Base-by-base conservation (phyloP, 2,329 filamentous ascomycete genomes). In the Aspergillus ochraceus region DNA sequence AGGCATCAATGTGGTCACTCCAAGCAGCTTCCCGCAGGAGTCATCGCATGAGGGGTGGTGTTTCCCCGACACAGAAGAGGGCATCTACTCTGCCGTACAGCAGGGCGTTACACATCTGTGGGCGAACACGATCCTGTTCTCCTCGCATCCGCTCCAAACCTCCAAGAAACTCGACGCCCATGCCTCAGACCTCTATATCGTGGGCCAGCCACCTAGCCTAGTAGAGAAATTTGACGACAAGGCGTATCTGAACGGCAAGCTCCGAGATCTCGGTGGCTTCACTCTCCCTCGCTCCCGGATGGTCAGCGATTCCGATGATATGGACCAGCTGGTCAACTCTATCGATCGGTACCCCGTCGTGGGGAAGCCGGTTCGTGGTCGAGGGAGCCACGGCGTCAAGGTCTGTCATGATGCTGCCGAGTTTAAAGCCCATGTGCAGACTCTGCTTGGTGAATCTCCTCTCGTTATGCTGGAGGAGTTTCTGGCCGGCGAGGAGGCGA, bases 151-250 rank as follows among this genome's bases (percentile, higher is more conserved):
- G 1, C 70, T 84, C 0, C 81, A 84, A 58, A 73, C 61, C 0
- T 82, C 80, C 0, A 19, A 64, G 1, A 61, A 56, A 2, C 64
- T 83, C 6, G 63, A 66, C 1, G 49, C 64, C 8, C 67, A 72
- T 47, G 67, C 72, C 6, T 64, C 74, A 8, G 46, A 61, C 0
- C 24, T 84, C 0, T 70, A 64, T 5, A 66, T 84, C 0, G 66
- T 83, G 4, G 80, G 81, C 2, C 81, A 84, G 55, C 77, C 80
- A 0, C 80, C 81, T 0, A 63, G 71, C 4, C 67, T 81, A 5
- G 80, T 83, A 0, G 79, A 84, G 54, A 70, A 72, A 4, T 83
- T 80, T 64, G 81, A 84, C 59, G 80, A 83, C 65, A 85, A 86
- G 64, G 72, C 77, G 19, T 76, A 76, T 47, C 75, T 84, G 11